Evolutionary conservation across 2,329 filamentous ascomycete genomes (phyloP), one percentile per base, ranked within the genome.

Genomic region (Calcarisporium arbuscula): DNA sequence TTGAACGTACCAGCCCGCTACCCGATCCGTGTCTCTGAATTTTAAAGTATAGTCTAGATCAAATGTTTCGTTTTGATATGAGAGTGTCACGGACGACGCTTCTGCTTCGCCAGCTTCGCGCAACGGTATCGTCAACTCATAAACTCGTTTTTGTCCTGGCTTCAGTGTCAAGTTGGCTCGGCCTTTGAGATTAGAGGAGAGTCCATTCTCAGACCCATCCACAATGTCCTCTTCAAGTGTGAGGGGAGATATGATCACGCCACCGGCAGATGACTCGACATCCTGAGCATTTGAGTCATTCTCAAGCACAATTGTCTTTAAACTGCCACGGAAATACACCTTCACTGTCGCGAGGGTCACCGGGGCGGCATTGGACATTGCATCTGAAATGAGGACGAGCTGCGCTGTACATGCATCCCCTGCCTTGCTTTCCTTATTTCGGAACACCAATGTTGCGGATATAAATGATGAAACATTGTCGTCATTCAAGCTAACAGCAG

Each of bases 61-160:
- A 46, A 90, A 94, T 1, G 67, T 58, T 1, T 80, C 70, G 11
- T 74, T 76, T 19, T 74, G 65, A n/a, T 92, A 60, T 1, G 66
- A 62, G 19, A 94, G 61, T 1, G 67, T 73, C 8, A 82, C 73
- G 2, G 76, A 77, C 5, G 72, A 68, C 5, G 85, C 78, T 30
- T 71, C 76, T 1, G 82, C 79, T 36, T 85, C 75, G n/a, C 87
- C 88, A 4, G 88, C 77, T 58, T 95, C 89, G 39, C 87, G 78
- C 12, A 95, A 71, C 3, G 81, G 75, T 38, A 87, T 74, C 8
- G 71, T 73, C 47, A 95, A 70, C 46, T 84, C 77, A 42, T 85
- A 82, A 1, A 89, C 74, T 34, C 74, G 77, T 8, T 71, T 82
- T 41, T 84, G 74, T 1, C 78, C 79, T 11, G 87, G 74, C 9